Base-by-base conservation (phyloP, 441 rosid species). In the Brassica balearica region DNA sequence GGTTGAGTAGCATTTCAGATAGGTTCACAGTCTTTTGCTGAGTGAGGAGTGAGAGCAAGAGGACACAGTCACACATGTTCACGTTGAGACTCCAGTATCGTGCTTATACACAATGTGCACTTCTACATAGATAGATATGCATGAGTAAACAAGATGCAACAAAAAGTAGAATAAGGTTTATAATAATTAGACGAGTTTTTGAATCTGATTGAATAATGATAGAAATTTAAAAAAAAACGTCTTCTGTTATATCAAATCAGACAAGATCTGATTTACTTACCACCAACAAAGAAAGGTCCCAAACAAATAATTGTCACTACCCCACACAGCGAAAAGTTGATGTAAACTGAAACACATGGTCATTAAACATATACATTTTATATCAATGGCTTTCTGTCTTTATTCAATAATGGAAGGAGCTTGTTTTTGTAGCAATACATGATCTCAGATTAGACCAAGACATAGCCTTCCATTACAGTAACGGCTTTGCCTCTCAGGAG, bases 391-490 rank as follows among this genome's bases (percentile, higher is more conserved):
- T 1, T 25, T 46, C 22, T 29, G 8, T 64, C 23, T 6, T 64
- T 48, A 48, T 64, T 63, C 51, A 34, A 41, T 22, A n/a, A 1
- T 34, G 3, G 8, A 36, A 29, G 14, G 9, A 59, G 19, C 20
- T 22, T 46, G 6, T 27, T 29, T 25, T 53, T 22, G 41, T 15
- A 62, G 62, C 43, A 27, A 6, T n/a, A 36, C 10, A 55, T 59
- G 0, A 58, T 34, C 11, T 36, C 14, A 53, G n/a, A 27, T 78
- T 82, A 92, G 56, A 84, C 91, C 36, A 89, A 73, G 69, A 94
- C 11, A 74, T 77, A 78, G 74, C 97, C 97, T 77, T 86, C 84
- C 96, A 90, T 94, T 34, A 90, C 87, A 25, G 86, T 81, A 6
- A 88, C 86, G 46, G 95, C 89, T 80, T 87, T 89, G 32, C 96